Evolutionary conservation across 345 rosid genomes (phyloP).

Genomic region (Xanthoceras sorbifolium): DNA sequence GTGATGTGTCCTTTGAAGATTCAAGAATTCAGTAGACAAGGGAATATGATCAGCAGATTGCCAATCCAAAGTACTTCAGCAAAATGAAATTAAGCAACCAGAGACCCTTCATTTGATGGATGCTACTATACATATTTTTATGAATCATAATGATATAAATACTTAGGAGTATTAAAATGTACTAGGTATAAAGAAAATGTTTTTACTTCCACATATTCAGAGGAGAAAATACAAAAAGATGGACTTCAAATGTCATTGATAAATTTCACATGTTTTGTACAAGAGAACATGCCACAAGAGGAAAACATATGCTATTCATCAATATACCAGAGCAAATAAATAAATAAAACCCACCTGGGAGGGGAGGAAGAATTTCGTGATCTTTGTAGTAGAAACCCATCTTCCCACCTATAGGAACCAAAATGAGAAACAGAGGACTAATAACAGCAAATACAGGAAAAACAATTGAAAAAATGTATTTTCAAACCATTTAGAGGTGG

Average conservation of each 20-base stretch:
- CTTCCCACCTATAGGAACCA: slow-evolving; percentile 62
- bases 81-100: background rate
- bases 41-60: background rate
- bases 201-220: background rate
- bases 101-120: background rate
- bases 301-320: background rate
- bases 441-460: slow-evolving; percentile 9
- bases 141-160: background rate
- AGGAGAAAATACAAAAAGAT: background rate
- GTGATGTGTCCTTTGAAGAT: background rate
- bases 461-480: background rate
- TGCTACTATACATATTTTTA: background rate
- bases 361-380: slow-evolving; percentile 96
- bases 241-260: background rate
- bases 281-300: background rate
- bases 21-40: background rate
- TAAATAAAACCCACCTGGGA: slow-evolving; percentile 61
- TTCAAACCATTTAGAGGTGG: slow-evolving; percentile 73
- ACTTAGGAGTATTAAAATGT: background rate
- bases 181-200: background rate
- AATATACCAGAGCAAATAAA: background rate
- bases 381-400: slow-evolving; percentile 96
- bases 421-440: slow-evolving; percentile 33
- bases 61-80: background rate
- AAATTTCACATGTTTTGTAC: background rate